Base-by-base conservation (phyloP, 768 basidiomycete genomes). In the Serendipita vermifera region DNA sequence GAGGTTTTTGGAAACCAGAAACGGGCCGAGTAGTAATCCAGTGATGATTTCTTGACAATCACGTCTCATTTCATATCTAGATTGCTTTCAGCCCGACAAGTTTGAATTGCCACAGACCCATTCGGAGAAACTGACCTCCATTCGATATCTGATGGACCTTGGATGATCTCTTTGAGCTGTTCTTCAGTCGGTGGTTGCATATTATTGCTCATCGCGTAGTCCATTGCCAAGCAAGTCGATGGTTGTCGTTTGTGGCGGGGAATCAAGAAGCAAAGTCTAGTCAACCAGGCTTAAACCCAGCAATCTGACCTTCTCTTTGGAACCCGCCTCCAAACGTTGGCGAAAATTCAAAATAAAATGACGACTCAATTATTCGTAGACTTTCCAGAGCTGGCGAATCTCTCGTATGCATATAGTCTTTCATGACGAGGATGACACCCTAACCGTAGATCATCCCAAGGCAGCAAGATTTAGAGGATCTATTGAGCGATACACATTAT, bases 21-120 rank as follows among this genome's bases (percentile, higher is more conserved):
- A 89, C 2, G 91, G 90, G 0, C 91, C 91, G 4, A 96, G 79
- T 26, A 81, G 73, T 33, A 96, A 79, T 15, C 81, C 80, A 24
- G 87, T 84, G 0, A 88, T 73, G 60, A 94, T 93, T 68, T 92
- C 86, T 70, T 96, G 91, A 62, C 88, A 90, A 64, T 93, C 85
- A n/a, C 91, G 75, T 29, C 91, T 77, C 92, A 96, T 93, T 70
- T 94, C 91, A 64, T 96, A 96, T 64, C 86, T 89, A 33, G 33
- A 29, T 17, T 26, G 41, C 51, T 31, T 22, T 24, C 27, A 20
- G 56, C 15, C n/a, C 22, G 24, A 24, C 11, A 36, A n/a, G 26
- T 51, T 57, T 15, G 15, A 55, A 6, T 9, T 9, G 3, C 17
- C 17, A 29, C 22, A 31, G 15, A 20, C 20, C 5, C 7, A 17